A percentile compares a stretch with the other conserved stretches of the same genome.
Evolutionary conservation across 2,329 filamentous ascomycete genomes (phyloP).

Genomic region (Helotiales sp.): DNA sequence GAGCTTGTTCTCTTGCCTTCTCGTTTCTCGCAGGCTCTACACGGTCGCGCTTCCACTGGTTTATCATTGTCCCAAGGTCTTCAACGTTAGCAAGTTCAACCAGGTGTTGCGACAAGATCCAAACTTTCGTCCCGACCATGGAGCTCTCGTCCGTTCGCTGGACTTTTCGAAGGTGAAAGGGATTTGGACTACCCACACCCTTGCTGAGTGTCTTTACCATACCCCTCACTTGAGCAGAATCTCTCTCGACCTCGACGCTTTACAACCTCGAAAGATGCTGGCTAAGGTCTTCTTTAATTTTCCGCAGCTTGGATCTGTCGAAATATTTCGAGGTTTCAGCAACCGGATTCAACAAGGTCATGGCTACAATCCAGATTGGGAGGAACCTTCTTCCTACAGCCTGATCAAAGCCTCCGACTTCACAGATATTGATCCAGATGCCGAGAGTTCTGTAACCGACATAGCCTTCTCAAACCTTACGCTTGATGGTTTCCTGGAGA

Average conservation of each 20-base stretch:
- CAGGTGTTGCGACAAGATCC: no score
- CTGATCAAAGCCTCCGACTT: neutral
- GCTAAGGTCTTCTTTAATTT: no score
- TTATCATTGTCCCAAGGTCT: conserved; percentile 7
- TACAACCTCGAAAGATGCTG: no score
- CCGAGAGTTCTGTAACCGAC: no score
- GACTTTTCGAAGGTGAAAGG: neutral
- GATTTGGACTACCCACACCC: neutral
- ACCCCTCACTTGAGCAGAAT: conserved; percentile 2
- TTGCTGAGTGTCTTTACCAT: neutral
- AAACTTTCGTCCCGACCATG: neutral
- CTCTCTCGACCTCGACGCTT: no score
- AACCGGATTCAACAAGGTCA: no score
- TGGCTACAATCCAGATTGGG: no score
- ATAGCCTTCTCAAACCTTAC: neutral
- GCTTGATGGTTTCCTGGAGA: neutral
- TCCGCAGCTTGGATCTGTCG: no score
- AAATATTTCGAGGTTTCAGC: no score
- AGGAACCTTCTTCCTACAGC: no score
- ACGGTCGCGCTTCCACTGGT: conserved; percentile 1
- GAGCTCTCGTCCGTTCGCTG: neutral
- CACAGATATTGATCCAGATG: neutral
- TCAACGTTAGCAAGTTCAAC: neutral
- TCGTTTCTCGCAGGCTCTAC: conserved; percentile 3
- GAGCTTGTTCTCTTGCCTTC: conserved; percentile 2